phyloP scores from a whole-genome alignment of 2,329 filamentous ascomycete genomes.

The Arachnomyces sp. region DNA sequence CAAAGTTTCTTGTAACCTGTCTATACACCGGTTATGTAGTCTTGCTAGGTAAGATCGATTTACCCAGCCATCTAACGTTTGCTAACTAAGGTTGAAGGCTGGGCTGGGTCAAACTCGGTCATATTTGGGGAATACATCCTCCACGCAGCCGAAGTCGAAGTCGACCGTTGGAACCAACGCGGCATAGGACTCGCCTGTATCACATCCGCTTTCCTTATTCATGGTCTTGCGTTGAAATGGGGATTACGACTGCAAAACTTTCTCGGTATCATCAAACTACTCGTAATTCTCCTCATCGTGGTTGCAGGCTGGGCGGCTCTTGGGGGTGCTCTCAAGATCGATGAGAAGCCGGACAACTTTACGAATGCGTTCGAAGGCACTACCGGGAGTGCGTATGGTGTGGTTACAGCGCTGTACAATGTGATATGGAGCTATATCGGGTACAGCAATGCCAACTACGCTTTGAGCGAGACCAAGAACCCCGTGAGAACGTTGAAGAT shows the following conservation, averaged over 20 bases:
- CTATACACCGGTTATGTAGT: conserved; percentile 46
- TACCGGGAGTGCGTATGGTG: conserved; percentile 56
- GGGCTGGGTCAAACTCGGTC: conserved; percentile 59
- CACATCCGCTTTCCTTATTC: conserved; percentile 56
- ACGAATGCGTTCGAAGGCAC: conserved; percentile 57
- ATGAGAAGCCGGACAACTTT: conserved; percentile 52
- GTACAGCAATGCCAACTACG: conserved; percentile 29
- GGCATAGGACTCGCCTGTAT: conserved; percentile 59
- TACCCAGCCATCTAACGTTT: neutral
- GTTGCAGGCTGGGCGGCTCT: conserved; percentile 55
- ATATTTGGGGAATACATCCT: conserved; percentile 65
- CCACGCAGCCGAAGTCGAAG: conserved; percentile 54
- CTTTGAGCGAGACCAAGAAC: conserved; percentile 55
- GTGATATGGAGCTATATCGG: conserved; percentile 64
- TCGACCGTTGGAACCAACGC: conserved; percentile 59
- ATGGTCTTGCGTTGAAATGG: conserved; percentile 56
- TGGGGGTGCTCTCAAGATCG: conserved; percentile 49
- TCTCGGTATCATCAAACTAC: conserved; percentile 58
- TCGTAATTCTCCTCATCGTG: conserved; percentile 58
- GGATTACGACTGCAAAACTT: conserved; percentile 59
- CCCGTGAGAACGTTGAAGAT: conserved; percentile 57
- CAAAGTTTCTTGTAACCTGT: conserved; percentile 53
- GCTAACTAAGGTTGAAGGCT: conserved; percentile 22
- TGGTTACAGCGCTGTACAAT: conserved; percentile 63
- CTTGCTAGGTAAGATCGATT: conserved; percentile 32